Percentiles rank a stretch among this genome's conserved stretches.
These are phyloP conservation scores for Cocos nucifera DNA, from an alignment of 176 grass and related monocot genomes.

Conservation along the genomic window DNA sequence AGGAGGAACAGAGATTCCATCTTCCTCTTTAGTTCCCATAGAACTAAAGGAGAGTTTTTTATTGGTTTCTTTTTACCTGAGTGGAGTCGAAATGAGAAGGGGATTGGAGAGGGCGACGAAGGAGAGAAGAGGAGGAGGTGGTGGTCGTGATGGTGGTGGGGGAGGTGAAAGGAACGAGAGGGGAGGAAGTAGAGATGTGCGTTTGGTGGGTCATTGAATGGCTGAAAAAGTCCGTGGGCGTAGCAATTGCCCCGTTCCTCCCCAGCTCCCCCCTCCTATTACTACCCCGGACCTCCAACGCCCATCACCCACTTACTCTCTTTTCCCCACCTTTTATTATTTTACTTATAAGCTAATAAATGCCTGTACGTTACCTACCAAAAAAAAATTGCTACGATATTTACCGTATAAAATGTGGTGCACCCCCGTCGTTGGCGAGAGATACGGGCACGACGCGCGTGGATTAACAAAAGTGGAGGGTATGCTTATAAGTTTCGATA, in stretches of 20 bases:
- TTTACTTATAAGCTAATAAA: no score
- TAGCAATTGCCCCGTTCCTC: constrained; percentile 37
- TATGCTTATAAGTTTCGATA: no score
- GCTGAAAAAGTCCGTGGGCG: constrained; percentile 63
- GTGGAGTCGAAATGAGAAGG: neutral
- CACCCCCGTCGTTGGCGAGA: no score
- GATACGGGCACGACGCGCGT: no score
- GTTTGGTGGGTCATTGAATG: constrained; percentile 93
- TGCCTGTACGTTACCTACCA: no score
- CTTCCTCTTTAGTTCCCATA: neutral
- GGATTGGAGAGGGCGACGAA: neutral
- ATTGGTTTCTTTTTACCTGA: constrained; percentile 1
- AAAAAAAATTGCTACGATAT: no score
- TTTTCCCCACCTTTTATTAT: no score
- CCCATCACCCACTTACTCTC: no score
- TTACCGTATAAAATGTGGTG: no score
- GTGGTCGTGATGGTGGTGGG: constrained; percentile 12
- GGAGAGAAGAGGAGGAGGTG: constrained; percentile 4
- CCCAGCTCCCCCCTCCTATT: neutral
- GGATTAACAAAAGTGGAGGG: no score
- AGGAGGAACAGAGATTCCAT: neutral
- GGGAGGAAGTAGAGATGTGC: constrained; percentile 41
- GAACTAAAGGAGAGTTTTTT: no score
- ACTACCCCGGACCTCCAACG: neutral
- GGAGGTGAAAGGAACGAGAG: constrained; percentile 22